Percentiles rank a stretch among this genome's conserved stretches.
phyloP scores from a whole-genome alignment of 2,329 filamentous ascomycete species.

The Calonectria leucothoes region DNA sequence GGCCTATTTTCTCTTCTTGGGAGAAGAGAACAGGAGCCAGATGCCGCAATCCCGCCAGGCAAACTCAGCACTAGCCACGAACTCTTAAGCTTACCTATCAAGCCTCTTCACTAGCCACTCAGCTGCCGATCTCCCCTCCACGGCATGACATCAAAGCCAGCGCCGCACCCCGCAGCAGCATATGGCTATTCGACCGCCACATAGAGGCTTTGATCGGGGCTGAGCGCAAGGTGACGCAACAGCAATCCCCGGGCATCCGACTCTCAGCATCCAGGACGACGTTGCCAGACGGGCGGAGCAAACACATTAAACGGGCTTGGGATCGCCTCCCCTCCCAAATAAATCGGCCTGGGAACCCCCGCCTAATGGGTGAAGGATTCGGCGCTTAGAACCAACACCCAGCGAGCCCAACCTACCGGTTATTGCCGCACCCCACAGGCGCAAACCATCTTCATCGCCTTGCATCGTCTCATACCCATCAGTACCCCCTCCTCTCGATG shows the following conservation, averaged over 20 bases:
- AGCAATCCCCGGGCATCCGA: slow-evolving; percentile 13
- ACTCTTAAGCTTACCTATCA: slow-evolving; percentile 2
- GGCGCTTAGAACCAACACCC: slow-evolving; percentile 19
- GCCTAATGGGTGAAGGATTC: slow-evolving; percentile 2
- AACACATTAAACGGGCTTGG: background rate
- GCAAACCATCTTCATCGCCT: slow-evolving; percentile 20
- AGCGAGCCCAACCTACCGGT: slow-evolving; percentile 17
- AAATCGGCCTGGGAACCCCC: slow-evolving; percentile 17
- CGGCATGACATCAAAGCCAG: slow-evolving; percentile 21
- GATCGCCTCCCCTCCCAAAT: slow-evolving; percentile 1
- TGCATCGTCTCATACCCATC: slow-evolving; percentile 13
- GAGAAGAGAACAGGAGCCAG: background rate
- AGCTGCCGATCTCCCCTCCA: background rate
- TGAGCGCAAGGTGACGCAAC: slow-evolving; percentile 33
- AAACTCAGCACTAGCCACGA: slow-evolving; percentile 9
- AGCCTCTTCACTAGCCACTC: background rate
- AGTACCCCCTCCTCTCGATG: slow-evolving; percentile 21
- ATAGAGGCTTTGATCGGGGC: slow-evolving; percentile 36
- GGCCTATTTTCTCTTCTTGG: background rate
- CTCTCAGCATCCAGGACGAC: slow-evolving; percentile 13
- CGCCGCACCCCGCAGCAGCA: slow-evolving; percentile 22
- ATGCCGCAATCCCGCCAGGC: background rate
- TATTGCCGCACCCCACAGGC: slow-evolving; percentile 23
- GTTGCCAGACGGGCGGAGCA: slow-evolving; percentile 22
- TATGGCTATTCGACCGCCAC: slow-evolving; percentile 14